Conservation (phyloP, 164 flowering plant species). For the Dillenia suffruticosa region DNA sequence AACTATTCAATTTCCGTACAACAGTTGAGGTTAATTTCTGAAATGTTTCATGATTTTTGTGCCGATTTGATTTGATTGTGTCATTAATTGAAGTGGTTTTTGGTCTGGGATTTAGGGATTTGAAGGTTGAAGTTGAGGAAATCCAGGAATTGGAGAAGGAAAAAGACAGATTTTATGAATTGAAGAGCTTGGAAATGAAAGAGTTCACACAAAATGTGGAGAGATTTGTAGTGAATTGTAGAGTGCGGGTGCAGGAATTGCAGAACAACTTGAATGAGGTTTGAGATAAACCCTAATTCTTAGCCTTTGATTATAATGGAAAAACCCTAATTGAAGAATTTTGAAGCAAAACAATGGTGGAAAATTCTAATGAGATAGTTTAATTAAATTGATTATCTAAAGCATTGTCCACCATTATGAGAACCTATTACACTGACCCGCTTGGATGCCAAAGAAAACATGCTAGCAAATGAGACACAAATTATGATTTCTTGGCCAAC, state of each 20-base stretch:
- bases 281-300: neutral
- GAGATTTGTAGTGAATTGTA: constrained; percentile 17
- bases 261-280: constrained; percentile 33
- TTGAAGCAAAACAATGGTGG: too few relatives aligned
- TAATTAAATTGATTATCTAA: too few relatives aligned
- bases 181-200: constrained; percentile 35
- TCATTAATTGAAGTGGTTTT: neutral
- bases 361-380: too few relatives aligned
- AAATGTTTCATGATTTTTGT: neutral
- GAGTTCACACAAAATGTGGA: constrained; percentile 31
- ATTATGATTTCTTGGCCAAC: too few relatives aligned
- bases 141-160: constrained; percentile 41
- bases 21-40: constrained; percentile 26
- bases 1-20: constrained; percentile 19
- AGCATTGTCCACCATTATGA: too few relatives aligned
- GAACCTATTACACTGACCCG: too few relatives aligned
- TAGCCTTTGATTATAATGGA: neutral
- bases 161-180: constrained; percentile 35
- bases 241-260: constrained; percentile 25
- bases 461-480: too few relatives aligned
- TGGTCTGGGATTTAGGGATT: constrained; percentile 25
- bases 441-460: too few relatives aligned
- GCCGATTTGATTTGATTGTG: neutral
- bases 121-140: constrained; percentile 44
- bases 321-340: too few relatives aligned